phyloP scores from a whole-genome alignment of 2,329 filamentous ascomycete genomes.

The Bipolaris oryzae region DNA sequence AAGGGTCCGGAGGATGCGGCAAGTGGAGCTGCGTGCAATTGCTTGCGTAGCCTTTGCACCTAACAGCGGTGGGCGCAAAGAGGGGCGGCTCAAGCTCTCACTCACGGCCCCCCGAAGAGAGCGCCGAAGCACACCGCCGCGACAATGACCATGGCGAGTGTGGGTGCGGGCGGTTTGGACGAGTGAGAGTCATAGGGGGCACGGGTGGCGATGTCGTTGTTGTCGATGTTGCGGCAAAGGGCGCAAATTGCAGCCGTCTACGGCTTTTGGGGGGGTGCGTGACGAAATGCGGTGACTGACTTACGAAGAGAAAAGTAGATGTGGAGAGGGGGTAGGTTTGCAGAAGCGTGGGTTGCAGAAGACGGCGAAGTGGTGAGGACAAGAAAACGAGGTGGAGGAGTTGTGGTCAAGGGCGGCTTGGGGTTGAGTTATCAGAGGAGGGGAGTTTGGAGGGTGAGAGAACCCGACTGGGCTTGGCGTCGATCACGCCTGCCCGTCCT shows the following conservation, averaged over 20 bases:
- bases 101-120: slow-evolving; percentile 21
- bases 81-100: slow-evolving; percentile 34
- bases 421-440: slow-evolving; percentile 35
- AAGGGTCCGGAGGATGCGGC: slow-evolving; percentile 1
- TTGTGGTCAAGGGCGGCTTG: slow-evolving; percentile 30
- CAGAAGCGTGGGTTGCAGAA: slow-evolving; percentile 19
- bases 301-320: slow-evolving; percentile 35
- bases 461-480: slow-evolving; percentile 30
- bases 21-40: slow-evolving; percentile 19
- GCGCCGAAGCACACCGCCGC: slow-evolving; percentile 18
- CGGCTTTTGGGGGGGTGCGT: slow-evolving; percentile 26
- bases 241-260: slow-evolving; percentile 37
- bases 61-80: slow-evolving; percentile 33
- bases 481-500: slow-evolving; percentile 36
- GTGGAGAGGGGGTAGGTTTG: slow-evolving; percentile 15
- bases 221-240: slow-evolving; percentile 26
- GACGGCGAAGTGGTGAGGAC: slow-evolving; percentile 21
- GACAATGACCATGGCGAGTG: slow-evolving; percentile 13
- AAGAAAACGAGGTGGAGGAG: slow-evolving; percentile 27
- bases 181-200: slow-evolving; percentile 26
- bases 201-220: slow-evolving; percentile 24
- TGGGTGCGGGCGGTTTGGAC: slow-evolving; percentile 17
- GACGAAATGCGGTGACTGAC: slow-evolving; percentile 38
- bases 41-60: slow-evolving; percentile 28
- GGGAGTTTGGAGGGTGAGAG: slow-evolving; percentile 31